Evolutionary conservation across 352 stramenopile species (phyloP).

Genomic region (Phytophthora megakarya): DNA sequence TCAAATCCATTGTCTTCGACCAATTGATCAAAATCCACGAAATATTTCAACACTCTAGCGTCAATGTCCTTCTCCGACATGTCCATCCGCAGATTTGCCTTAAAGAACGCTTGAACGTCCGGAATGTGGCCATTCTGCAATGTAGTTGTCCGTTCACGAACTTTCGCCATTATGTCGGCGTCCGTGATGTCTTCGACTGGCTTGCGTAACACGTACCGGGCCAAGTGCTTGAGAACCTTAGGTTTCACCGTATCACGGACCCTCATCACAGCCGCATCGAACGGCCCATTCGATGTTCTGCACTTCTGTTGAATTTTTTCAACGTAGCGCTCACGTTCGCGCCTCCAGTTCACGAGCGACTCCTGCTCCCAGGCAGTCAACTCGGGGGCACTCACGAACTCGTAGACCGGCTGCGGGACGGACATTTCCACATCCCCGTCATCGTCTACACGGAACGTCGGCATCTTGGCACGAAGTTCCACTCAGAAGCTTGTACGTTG

Average conservation of each 20-base stretch:
- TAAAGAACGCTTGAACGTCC: conserved; percentile 17
- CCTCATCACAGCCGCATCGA: conserved; percentile 18
- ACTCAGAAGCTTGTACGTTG: conserved; percentile 4
- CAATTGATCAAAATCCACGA: conserved; percentile 18
- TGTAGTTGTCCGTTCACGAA: background rate
- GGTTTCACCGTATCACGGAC: conserved; percentile 15
- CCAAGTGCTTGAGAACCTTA: conserved; percentile 12
- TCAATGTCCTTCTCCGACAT: conserved; percentile 13
- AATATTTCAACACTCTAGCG: conserved; percentile 13
- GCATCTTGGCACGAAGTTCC: conserved; percentile 8
- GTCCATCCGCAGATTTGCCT: conserved; percentile 22
- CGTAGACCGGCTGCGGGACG: conserved; percentile 18
- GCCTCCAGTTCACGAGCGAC: conserved; percentile 18
- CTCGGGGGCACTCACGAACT: conserved; percentile 21
- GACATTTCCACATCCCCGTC: conserved; percentile 29
- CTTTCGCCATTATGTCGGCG: conserved; percentile 13
- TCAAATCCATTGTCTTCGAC: conserved; percentile 23
- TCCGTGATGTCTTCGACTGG: conserved; percentile 14
- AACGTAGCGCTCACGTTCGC: conserved; percentile 22
- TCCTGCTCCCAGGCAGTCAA: conserved; percentile 21
- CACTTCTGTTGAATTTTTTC: conserved; percentile 26
- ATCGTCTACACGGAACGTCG: conserved; percentile 15
- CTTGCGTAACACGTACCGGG: conserved; percentile 15
- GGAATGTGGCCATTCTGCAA: conserved; percentile 19
- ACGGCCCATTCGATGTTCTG: conserved; percentile 17